A percentile compares a stretch with the other conserved stretches of the same genome.
phyloP scores from a whole-genome alignment of 768 basidiomycete genomes.

The Nevesoporus exiguus region DNA sequence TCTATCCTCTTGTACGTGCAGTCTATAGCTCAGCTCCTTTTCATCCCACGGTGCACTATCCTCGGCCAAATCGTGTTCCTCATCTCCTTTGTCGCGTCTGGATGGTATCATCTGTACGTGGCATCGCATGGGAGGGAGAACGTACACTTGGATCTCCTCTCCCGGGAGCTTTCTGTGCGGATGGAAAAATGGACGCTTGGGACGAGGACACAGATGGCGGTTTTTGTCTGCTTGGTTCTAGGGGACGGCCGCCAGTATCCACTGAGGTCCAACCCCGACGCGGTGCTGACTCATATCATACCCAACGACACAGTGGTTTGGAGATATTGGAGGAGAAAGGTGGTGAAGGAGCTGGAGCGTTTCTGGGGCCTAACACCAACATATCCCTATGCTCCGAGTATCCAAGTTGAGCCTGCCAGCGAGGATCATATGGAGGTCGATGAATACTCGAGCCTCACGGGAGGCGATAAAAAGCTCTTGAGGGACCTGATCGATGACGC shows the following conservation, averaged over 20 bases:
- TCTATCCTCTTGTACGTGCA: conserved; percentile 29
- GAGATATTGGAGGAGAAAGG: conserved; percentile 25
- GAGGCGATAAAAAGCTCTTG: too few species aligned
- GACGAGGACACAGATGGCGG: conserved; percentile 30
- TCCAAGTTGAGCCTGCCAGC: too few species aligned
- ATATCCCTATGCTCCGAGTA: too few species aligned
- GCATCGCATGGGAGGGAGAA: conserved; percentile 28
- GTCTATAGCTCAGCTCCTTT: conserved; percentile 30
- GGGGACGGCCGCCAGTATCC: conserved; percentile 4
- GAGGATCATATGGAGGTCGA: too few species aligned
- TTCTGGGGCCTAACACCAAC: too few species aligned
- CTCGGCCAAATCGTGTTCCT: too few species aligned
- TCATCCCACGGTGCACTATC: conserved; percentile 28
- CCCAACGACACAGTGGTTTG: conserved; percentile 30
- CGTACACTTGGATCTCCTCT: conserved; percentile 19
- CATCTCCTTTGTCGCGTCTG: conserved; percentile 27
- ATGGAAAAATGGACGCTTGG: conserved; percentile 17
- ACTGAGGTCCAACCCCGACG: conserved; percentile 1
- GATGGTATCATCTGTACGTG: conserved; percentile 32
- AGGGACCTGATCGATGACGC: too few species aligned
- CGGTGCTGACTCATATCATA: conserved; percentile 14
- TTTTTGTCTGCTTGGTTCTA: conserved; percentile 25
- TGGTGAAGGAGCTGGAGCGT: conserved; percentile 13
- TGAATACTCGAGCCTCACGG: too few species aligned
- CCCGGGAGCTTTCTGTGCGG: conserved; percentile 1